Percentiles rank a stretch among this genome's conserved stretches.
Evolutionary conservation across 805 yeast genomes (phyloP).

Genomic region (Wickerhamomyces alni): DNA sequence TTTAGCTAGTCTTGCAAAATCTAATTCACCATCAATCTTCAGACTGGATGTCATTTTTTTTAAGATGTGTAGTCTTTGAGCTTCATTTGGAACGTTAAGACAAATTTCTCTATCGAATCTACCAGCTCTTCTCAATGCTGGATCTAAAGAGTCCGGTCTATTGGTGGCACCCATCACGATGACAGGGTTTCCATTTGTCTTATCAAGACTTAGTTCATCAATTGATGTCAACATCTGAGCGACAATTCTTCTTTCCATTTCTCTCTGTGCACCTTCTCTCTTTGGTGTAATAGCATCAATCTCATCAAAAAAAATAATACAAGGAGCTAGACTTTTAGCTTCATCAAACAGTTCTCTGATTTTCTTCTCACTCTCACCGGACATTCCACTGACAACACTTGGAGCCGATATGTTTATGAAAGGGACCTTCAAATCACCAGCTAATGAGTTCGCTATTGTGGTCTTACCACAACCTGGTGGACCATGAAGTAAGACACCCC

Average conservation of each 20-base stretch:
- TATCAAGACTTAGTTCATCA: constrained; percentile 85
- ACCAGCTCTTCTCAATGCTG: constrained; percentile 94
- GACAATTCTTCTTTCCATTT: constrained; percentile 95
- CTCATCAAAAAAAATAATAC: constrained; percentile 89
- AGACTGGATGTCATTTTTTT: constrained; percentile 64
- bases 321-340: constrained; percentile 86
- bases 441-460: constrained; percentile 90
- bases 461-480: constrained; percentile 99
- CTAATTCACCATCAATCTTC: constrained; percentile 64
- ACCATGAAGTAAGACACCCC: constrained; percentile 91
- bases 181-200: constrained; percentile 89
- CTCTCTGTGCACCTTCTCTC: constrained; percentile 96
- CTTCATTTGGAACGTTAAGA: constrained; percentile 89
- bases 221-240: constrained; percentile 92
- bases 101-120: constrained; percentile 94
- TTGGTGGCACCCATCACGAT: constrained; percentile 95
- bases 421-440: constrained; percentile 92
- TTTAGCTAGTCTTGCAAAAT: constrained; percentile 71
- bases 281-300: constrained; percentile 98
- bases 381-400: constrained; percentile 95
- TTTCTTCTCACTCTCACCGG: constrained; percentile 97
- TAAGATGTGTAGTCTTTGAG: constrained; percentile 69
- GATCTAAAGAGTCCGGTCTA: constrained; percentile 90
- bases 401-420: constrained; percentile 92
- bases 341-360: constrained; percentile 90